Percentiles rank a stretch among this genome's conserved stretches.
Conservation (phyloP, 176 grass and related monocot species). For the Eleusine coracana region DNA sequence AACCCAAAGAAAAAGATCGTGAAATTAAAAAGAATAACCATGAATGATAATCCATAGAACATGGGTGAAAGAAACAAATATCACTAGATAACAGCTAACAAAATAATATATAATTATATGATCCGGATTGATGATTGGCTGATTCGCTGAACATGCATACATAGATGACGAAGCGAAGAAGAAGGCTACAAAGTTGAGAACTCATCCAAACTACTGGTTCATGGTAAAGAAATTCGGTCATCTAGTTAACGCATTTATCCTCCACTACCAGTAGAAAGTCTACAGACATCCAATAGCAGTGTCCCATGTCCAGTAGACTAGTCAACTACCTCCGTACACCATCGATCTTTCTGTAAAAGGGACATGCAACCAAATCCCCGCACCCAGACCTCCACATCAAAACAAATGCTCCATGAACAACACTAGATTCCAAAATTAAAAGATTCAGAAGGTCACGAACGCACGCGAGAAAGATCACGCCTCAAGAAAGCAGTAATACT, state of each 20-base stretch:
- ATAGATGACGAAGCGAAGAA: background rate
- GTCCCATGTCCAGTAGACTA: background rate
- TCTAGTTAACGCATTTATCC: background rate
- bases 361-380: constrained; percentile 27
- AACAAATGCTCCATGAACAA: constrained; percentile 32
- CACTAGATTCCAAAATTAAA: background rate
- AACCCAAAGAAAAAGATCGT: background rate
- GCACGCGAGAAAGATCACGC: background rate
- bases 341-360: constrained; percentile 10
- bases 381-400: constrained; percentile 8
- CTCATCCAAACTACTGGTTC: background rate
- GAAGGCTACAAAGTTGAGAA: constrained; percentile 3
- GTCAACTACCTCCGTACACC: constrained; percentile 9
- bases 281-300: constrained; percentile 37
- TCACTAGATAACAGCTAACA: background rate
- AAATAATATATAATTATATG: background rate
- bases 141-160: constrained; percentile 8
- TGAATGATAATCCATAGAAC: background rate
- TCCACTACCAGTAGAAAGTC: background rate
- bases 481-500: constrained; percentile 15
- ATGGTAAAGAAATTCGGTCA: background rate
- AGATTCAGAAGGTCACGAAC: constrained; percentile 21
- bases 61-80: background rate
- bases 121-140: too few species aligned
- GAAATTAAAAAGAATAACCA: background rate